phyloP scores from a whole-genome alignment of 768 basidiomycete species.

The Lenzites betulinus region DNA sequence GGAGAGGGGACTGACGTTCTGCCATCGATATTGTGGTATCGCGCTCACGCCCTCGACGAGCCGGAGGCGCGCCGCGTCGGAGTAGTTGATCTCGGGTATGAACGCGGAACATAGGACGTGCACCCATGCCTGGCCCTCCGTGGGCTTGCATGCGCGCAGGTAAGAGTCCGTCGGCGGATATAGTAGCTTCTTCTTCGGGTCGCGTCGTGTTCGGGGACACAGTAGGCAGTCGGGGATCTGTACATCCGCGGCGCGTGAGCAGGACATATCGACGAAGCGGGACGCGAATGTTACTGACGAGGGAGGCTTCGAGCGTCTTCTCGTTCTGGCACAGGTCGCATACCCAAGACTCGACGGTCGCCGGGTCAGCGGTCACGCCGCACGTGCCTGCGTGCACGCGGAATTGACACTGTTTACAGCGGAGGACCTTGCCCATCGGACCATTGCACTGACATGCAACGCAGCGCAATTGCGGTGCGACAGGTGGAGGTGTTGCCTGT shows the following conservation, averaged over 20 bases:
- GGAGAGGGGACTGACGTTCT: slow-evolving; percentile 49
- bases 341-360: slow-evolving; percentile 70
- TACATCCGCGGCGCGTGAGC: not conserved
- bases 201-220: slow-evolving; percentile 64
- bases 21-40: slow-evolving; percentile 72
- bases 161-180: slow-evolving; percentile 60
- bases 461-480: slow-evolving; percentile 69
- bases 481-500: slow-evolving; percentile 58
- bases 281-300: slow-evolving; percentile 49
- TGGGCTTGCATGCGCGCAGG: slow-evolving; percentile 81
- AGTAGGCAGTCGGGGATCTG: slow-evolving; percentile 86
- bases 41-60: slow-evolving; percentile 86
- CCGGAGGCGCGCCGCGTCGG: slow-evolving; percentile 70
- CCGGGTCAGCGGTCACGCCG: slow-evolving; percentile 68
- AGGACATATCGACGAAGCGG: not conserved
- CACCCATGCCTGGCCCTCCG: slow-evolving; percentile 91
- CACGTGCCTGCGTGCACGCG: slow-evolving; percentile 75
- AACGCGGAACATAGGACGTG: slow-evolving; percentile 91
- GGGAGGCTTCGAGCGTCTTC: slow-evolving; percentile 75
- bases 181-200: slow-evolving; percentile 49
- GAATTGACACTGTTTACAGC: slow-evolving; percentile 80
- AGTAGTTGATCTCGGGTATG: slow-evolving; percentile 80
- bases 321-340: slow-evolving; percentile 90
- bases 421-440: slow-evolving; percentile 73
- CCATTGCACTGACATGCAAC: slow-evolving; percentile 75